Base-by-base conservation (phyloP, 177 flowering plant species). In the Tripterygium wilfordii region DNA sequence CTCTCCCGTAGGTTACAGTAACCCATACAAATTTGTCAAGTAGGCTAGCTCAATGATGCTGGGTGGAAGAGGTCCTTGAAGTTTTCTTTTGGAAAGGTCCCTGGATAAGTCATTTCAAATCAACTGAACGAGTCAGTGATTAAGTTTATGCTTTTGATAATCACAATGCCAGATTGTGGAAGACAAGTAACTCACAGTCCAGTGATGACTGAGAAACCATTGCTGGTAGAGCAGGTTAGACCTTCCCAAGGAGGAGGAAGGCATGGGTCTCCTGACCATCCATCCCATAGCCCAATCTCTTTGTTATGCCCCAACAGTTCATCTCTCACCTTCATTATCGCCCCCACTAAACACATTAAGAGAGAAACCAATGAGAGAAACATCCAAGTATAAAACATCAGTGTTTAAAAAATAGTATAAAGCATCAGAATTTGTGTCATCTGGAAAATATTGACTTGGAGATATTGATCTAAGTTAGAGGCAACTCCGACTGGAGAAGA, bases 191-290 rank as follows among this genome's bases (percentile, higher is more conserved):
- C 75, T 82, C 66, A 85, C 89, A 85, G 59, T 39, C 36, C 45
- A 8, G 72, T 69, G 61, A 85, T 67, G 63, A 51, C 61, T 31
- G 39, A 28, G 49, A 61, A 49, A 30, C 67, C 71, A 54, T 65
- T 59, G 9, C n/a, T 35, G 22, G 45, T 21, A 4, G 57, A 36
- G 53, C 95, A 85, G 30, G n/a, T 18, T 49, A 82, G 48, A 20
- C 78, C 80, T 42, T 62, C 40, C 95, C 87, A 85, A 2, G 69
- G 62, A 51, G 48, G 10, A 54, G 74, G 79, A 51, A 66, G 66
- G 46, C 95, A 85, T 32, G 95, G 95, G 56, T 85, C 85, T 27
- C 89, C 85, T 17, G 70, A 52, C 87, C 89, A 82, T 56, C 63
- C 66, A 25, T 20, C 48, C 61, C 74, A 45, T 5, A 72, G 14